These are phyloP conservation scores for Camellia granthamiana DNA, from an alignment of 148 eudicot genomes.

Conservation along the genomic window DNA sequence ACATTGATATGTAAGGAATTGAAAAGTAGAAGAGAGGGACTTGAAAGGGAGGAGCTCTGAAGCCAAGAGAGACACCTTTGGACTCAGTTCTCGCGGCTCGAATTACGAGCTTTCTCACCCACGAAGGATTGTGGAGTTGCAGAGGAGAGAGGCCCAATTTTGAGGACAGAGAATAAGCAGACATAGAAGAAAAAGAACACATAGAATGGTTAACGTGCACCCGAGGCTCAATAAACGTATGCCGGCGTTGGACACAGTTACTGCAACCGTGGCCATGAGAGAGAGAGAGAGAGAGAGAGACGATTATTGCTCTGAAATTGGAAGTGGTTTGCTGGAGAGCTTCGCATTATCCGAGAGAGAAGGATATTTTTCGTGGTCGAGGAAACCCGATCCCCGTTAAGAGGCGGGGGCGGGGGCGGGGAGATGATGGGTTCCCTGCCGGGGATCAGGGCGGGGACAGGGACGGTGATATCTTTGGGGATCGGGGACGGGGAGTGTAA, in stretches of 20 bases:
- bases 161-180: conserved; percentile 14
- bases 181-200: background rate
- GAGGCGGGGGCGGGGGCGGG: too few species aligned
- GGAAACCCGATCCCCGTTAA: too few species aligned
- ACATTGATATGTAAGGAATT: too few species aligned
- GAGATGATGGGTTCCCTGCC: too few species aligned
- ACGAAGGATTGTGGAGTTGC: conserved; percentile 10
- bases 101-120: conserved; percentile 29
- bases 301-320: too few species aligned
- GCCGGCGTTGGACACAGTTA: conserved; percentile 13
- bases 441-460: too few species aligned
- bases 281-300: background rate
- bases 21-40: conserved; percentile 17
- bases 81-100: conserved; percentile 79
- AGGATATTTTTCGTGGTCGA: too few species aligned
- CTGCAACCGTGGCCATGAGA: conserved; percentile 22
- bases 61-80: conserved; percentile 54
- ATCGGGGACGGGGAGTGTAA: too few species aligned
- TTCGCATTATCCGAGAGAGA: too few species aligned
- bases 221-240: conserved; percentile 3
- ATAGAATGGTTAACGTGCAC: conserved; percentile 3
- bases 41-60: conserved; percentile 68
- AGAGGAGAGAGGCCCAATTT: conserved; percentile 8
- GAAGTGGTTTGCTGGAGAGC: too few species aligned
- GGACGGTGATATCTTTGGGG: too few species aligned